Evolutionary conservation across 441 rosid species (phyloP).

Genomic region (Kokia cookei): DNA sequence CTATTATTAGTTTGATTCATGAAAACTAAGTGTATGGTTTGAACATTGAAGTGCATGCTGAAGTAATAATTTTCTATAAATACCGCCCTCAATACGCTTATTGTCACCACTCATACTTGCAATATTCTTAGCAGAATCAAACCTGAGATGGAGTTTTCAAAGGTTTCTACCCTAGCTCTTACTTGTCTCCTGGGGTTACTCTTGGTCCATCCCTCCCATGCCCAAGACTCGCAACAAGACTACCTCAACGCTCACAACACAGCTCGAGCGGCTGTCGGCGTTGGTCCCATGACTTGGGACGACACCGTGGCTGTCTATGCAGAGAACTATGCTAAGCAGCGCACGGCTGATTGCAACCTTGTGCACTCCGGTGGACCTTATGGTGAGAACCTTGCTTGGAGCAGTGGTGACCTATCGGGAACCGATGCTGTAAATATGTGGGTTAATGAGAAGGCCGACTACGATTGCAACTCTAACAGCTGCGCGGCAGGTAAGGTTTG

Average conservation of each 20-base stretch:
- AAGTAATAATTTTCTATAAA: background rate
- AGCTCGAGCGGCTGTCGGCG: constrained; percentile 35
- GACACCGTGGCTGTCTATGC: constrained; percentile 40
- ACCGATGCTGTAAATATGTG: constrained; percentile 38
- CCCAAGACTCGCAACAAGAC: constrained; percentile 42
- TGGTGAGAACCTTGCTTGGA: constrained; percentile 49
- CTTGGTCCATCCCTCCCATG: constrained; percentile 1
- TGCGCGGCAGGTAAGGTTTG: constrained; percentile 30
- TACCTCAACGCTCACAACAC: constrained; percentile 41
- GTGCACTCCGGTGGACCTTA: constrained; percentile 43
- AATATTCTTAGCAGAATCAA: background rate
- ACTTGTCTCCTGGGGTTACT: background rate
- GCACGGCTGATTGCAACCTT: constrained; percentile 26
- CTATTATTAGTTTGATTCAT: no score
- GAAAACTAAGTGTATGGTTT: background rate
- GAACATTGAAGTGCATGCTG: background rate
- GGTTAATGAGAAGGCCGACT: constrained; percentile 37
- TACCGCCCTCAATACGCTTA: background rate
- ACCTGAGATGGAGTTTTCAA: background rate
- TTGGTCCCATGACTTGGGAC: constrained; percentile 41
- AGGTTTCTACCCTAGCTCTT: background rate
- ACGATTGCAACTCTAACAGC: constrained; percentile 34
- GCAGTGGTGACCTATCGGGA: constrained; percentile 27
- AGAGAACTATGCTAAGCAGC: constrained; percentile 32
- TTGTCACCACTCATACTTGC: background rate